Percentiles rank a stretch among this genome's conserved stretches.
Evolutionary conservation across 768 basidiomycete species (phyloP).

Genomic region (Lactarius psammicola): DNA sequence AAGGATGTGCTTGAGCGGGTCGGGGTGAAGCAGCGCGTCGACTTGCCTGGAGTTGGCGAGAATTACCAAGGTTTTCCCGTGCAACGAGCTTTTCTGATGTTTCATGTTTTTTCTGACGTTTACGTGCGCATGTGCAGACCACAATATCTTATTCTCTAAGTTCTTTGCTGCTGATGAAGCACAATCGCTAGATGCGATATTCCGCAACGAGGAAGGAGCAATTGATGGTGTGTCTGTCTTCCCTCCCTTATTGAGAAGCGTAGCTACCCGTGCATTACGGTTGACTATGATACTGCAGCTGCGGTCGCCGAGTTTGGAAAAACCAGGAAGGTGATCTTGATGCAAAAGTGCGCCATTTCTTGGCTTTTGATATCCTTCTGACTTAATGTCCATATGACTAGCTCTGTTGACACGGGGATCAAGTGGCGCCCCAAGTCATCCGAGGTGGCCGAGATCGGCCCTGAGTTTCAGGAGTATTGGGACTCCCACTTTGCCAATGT

Average conservation of each 20-base stretch:
- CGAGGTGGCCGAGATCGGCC: slow-evolving; percentile 51
- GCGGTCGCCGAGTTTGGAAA: slow-evolving; percentile 38
- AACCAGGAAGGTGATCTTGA: slow-evolving; percentile 48
- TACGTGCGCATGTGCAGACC: slow-evolving; percentile 16
- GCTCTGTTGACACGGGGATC: slow-evolving; percentile 48
- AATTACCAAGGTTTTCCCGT: slow-evolving; percentile 38
- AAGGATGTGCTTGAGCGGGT: slow-evolving; percentile 31
- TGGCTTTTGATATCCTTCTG: too few species aligned
- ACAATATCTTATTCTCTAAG: slow-evolving; percentile 23
- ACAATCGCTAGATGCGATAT: slow-evolving; percentile 28
- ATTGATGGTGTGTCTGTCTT: slow-evolving; percentile 20
- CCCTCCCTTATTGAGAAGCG: neutral
- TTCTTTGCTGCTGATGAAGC: slow-evolving; percentile 23
- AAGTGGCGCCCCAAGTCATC: slow-evolving; percentile 52
- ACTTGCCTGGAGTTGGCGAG: slow-evolving; percentile 43
- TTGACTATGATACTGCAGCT: slow-evolving; percentile 29
- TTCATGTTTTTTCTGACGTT: neutral
- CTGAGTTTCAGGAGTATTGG: slow-evolving; percentile 51
- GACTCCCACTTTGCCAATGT: slow-evolving; percentile 46
- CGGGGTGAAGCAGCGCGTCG: slow-evolving; percentile 35
- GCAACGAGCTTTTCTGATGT: neutral
- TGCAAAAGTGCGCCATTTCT: slow-evolving; percentile 43
- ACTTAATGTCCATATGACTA: neutral
- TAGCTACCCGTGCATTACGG: neutral
- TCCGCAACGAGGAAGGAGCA: slow-evolving; percentile 21